Evolutionary conservation across 2,329 filamentous ascomycete genomes (phyloP), one percentile per base, ranked within the genome.

Genomic region (Penicillium digitatum): DNA sequence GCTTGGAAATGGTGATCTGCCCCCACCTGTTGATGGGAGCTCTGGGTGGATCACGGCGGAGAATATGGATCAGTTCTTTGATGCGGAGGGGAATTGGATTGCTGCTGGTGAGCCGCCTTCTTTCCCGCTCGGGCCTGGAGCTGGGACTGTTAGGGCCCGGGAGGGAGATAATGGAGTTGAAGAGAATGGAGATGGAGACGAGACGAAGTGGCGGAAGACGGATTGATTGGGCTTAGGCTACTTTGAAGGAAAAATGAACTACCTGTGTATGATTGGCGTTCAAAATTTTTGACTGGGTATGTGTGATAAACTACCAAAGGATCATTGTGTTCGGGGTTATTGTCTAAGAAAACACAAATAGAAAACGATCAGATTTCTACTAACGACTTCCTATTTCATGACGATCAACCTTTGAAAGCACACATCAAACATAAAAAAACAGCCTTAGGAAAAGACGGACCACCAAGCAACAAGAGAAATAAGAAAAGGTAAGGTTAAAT

Each of bases 31-130:
- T 64, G 75, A 74, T 34, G 77, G 77, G 16, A 79, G 78, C 54
- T 78, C 76, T 1, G 77, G 78, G 9, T 79, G 77, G 78, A 79
- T 97, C 68, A 97, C 93, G 16, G 88, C 89, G 9, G 93, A 96
- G 54, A 97, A 96, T 66, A 86, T 95, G 70, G 80, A 87, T 60
- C 83, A 95, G 63, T 95, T 85, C 68, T 89, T 94, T 72, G 89
- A 94, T 64, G 85, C 82, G 58, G 82, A 91, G 9, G 90, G 90
- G 3, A 91, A 93, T 68, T 93, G 87, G 82, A 87, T 88, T 60
- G 82, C 78, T 64, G 38, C 78, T 69, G 56, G 76, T 62, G 69
- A 82, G 51, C 66, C 67, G 49, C 70, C 71, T 49, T 62, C 61
- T 47, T 62, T 72, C 55, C 61, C 67, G 12, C 55, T 78, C 43